A percentile compares a stretch with the other conserved stretches of the same genome.
These are phyloP conservation scores for Macrocybe gigantea DNA, from an alignment of 768 basidiomycete genomes.

Conservation along the genomic window DNA sequence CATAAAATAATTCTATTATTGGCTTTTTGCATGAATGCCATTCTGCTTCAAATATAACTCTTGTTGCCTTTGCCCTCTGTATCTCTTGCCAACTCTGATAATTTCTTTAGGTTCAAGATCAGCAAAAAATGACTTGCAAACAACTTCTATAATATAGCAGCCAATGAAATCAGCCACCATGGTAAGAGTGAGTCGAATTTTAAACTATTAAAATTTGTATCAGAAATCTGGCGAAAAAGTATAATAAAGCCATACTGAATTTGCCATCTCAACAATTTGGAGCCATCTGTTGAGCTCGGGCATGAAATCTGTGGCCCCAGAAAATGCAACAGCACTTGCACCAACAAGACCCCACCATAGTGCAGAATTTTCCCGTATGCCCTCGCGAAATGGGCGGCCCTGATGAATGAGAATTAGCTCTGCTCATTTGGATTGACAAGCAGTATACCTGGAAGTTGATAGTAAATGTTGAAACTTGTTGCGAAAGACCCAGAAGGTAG, in stretches of 20 bases:
- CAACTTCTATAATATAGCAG: constrained; percentile 78
- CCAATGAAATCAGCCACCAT: constrained; percentile 90
- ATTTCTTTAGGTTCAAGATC: constrained; percentile 81
- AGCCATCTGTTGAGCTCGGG: constrained; percentile 96
- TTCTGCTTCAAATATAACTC: constrained; percentile 30
- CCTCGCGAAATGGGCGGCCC: constrained; percentile 97
- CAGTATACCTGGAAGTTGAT: constrained; percentile 91
- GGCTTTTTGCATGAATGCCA: no score
- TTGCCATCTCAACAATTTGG: constrained; percentile 90
- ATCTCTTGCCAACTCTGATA: constrained; percentile 71
- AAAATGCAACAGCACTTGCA: constrained; percentile 87
- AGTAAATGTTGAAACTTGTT: constrained; percentile 97
- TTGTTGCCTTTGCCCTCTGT: constrained; percentile 63
- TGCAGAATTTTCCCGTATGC: constrained; percentile 93
- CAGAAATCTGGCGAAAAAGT: not conserved
- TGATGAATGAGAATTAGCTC: constrained; percentile 16
- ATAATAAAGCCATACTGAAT: constrained; percentile 43
- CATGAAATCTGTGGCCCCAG: constrained; percentile 88
- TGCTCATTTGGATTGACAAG: not conserved
- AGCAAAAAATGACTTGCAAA: constrained; percentile 85
- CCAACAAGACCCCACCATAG: constrained; percentile 89
- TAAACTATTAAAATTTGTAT: constrained; percentile 55
- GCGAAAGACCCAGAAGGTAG: constrained; percentile 90
- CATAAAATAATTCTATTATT: no score
- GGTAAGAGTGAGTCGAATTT: constrained; percentile 61